These are phyloP conservation scores for Nitzschia inconspicua DNA, from an alignment of 108 stramenopile species.

Conservation along the genomic window DNA sequence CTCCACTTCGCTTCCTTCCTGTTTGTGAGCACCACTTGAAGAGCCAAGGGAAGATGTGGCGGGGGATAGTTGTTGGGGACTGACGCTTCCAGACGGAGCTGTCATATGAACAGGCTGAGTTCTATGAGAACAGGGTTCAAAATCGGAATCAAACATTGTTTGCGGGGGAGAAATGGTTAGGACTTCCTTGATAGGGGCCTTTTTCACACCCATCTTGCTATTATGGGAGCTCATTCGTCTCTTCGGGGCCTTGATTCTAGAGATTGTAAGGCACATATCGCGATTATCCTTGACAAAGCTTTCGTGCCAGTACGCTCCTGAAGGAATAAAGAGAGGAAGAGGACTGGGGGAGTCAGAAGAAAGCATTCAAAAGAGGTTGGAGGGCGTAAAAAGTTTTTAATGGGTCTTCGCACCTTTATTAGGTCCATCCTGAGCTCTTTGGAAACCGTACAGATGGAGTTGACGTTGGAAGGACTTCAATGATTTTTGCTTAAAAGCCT, in stretches of 20 bases:
- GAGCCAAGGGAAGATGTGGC: no score
- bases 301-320: slow-evolving; percentile 74
- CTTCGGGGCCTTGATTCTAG: slow-evolving; percentile 26
- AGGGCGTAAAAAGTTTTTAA: not conserved
- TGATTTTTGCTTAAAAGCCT: slow-evolving; percentile 51
- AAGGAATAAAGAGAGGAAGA: not conserved
- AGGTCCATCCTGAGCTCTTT: slow-evolving; percentile 22
- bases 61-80: no score
- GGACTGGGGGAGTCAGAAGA: not conserved
- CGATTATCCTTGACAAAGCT: slow-evolving; percentile 48
- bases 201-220: no score
- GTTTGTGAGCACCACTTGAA: no score
- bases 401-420: slow-evolving; percentile 19
- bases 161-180: no score
- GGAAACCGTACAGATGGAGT: slow-evolving; percentile 70
- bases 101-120: no score
- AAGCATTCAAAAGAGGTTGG: not conserved
- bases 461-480: slow-evolving; percentile 70
- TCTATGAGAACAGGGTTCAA: no score
- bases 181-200: no score
- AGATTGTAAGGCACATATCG: slow-evolving; percentile 22
- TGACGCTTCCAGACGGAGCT: no score
- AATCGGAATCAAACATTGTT: no score
- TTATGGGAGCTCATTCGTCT: no score
- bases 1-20: slow-evolving; percentile 3